Percentiles rank a stretch among this genome's conserved stretches.
Conservation (phyloP, 768 basidiomycete species). For the Tephrocybe sp. region DNA sequence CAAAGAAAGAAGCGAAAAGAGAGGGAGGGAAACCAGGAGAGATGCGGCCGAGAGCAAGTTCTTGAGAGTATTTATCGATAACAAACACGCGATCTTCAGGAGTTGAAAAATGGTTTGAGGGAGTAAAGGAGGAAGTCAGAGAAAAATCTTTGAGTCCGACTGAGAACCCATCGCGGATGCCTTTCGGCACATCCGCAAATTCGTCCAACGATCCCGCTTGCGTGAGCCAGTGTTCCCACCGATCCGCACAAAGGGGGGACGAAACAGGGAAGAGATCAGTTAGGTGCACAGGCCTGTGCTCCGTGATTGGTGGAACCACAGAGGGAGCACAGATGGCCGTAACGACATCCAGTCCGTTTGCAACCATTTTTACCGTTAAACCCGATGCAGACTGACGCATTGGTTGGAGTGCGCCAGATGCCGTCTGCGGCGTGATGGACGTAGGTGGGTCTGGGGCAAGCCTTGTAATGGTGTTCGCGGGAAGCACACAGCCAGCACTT, state of each 20-base stretch:
- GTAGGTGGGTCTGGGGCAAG: no score
- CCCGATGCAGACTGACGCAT: no score
- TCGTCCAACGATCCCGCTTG: background rate
- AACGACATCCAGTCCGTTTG: no score
- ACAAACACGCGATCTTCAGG: background rate
- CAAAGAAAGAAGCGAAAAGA: background rate
- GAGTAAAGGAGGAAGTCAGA: background rate
- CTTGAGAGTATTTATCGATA: background rate
- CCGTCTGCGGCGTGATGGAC: no score
- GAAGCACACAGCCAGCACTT: no score
- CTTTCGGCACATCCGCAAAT: background rate
- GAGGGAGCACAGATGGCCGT: constrained; percentile 16
- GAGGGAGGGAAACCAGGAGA: background rate
- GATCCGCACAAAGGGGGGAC: background rate
- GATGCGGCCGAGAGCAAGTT: background rate
- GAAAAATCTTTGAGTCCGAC: background rate
- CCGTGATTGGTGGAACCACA: constrained; percentile 12
- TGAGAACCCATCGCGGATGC: background rate
- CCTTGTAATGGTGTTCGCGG: no score
- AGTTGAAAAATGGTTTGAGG: background rate
- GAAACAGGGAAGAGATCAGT: background rate
- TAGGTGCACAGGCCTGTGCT: constrained; percentile 7
- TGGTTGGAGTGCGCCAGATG: no score
- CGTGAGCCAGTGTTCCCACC: background rate
- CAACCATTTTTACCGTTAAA: no score